Evolutionary conservation across 139 green algal genomes (phyloP), one percentile per base, ranked within the genome.

Genomic region (Marvania coccoides): DNA sequence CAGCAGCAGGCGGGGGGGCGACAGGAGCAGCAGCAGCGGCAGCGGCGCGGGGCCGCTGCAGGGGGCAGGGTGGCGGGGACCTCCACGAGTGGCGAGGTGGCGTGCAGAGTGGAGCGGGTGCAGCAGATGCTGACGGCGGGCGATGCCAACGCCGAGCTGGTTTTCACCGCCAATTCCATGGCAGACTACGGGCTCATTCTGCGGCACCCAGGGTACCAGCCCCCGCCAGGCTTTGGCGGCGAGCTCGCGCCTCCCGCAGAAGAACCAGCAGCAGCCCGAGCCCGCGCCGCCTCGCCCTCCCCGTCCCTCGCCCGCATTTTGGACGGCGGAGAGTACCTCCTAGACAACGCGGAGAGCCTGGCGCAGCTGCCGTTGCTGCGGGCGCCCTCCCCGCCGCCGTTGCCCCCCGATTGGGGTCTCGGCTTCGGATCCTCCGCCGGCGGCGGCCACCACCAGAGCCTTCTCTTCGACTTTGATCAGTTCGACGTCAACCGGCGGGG

Each of bases 391-490:
- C 71, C 71, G 19, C 71, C 71, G 56, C 71, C 71, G 40, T 55
- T 77, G 28, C 71, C 71, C 10, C 38, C 63, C 10, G 71, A 77
- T 24, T 77, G 71, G 71, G 58, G 62, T 30, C n/a, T n/a, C n/a
- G n/a, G 59, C 47, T 55, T 58, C 48, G 29, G 24, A 64, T n/a
- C 57, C 24, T 4, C 59, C 55, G 28, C 33, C 26, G 26, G 57
- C 33, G 33, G 33, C 23, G 38, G 14, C 15, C 36, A 47, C 30
- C 57, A 58, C 29, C 10, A 29, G 0, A 51, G 47, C 30, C 26
- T 77, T 26, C 63, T 77, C 15, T 77, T 77, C 67, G 71, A 77
- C 47, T 77, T 77, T 37, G 71, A 77, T 42, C 71, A 77, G 58
- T 77, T 77, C 51, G 70, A 77, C 46, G 38, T 23, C 15, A 56